These are phyloP conservation scores for Furcasterigmium furcatum DNA, from an alignment of 2,329 filamentous ascomycete genomes.

Conservation along the genomic window DNA sequence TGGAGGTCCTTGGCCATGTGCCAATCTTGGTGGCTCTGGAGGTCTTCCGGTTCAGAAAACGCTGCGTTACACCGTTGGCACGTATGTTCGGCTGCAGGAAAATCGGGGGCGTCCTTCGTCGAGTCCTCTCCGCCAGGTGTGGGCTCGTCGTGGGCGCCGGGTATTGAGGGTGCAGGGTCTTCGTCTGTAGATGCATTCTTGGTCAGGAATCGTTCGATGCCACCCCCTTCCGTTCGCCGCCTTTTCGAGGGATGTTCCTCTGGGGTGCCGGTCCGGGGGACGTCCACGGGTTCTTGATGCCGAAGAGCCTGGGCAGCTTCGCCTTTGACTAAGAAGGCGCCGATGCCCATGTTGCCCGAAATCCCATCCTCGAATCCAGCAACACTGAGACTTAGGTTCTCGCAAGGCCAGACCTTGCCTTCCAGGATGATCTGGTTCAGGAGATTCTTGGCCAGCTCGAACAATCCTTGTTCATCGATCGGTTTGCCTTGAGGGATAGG, in stretches of 20 bases:
- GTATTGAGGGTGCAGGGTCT: conserved; percentile 11
- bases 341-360: conserved; percentile 81
- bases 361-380: conserved; percentile 90
- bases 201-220: conserved; percentile 56
- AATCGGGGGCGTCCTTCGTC: conserved; percentile 3
- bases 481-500: conserved; percentile 74
- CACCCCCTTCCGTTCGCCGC: conserved; percentile 37
- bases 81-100: conserved; percentile 21
- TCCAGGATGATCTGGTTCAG: conserved; percentile 76
- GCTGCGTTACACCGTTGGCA: conserved; percentile 65
- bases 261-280: background rate
- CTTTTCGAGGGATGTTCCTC: conserved; percentile 29
- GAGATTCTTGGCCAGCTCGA: conserved; percentile 72
- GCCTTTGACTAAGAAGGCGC: conserved; percentile 77
- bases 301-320: conserved; percentile 59
- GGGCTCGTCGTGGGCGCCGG: background rate
- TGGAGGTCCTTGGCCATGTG: conserved; percentile 89
- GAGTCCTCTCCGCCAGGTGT: background rate
- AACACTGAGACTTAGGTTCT: conserved; percentile 85
- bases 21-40: conserved; percentile 85
- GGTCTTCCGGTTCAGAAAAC: conserved; percentile 54
- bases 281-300: conserved; percentile 14
- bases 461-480: conserved; percentile 69
- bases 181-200: conserved; percentile 30
- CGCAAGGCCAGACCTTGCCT: conserved; percentile 82